phyloP scores from a whole-genome alignment of 148 eudicot genomes.

The Rhododendron griersonianum region DNA sequence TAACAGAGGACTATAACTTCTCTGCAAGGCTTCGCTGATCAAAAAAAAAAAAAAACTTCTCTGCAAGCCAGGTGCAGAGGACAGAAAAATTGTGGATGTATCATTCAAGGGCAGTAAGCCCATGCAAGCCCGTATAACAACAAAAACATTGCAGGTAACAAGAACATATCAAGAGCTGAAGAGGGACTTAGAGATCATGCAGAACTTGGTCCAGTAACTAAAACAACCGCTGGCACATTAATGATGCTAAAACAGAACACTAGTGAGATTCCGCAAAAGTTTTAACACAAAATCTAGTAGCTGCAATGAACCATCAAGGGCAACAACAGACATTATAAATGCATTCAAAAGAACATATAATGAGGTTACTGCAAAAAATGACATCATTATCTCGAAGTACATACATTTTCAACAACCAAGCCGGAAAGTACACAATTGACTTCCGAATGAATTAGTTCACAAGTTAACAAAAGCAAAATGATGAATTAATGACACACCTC shows the following conservation, averaged over 20 bases:
- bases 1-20: not conserved
- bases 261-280: not conserved
- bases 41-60: not conserved
- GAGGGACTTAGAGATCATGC: conserved; percentile 1
- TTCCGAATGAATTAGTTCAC: not conserved
- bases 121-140: not conserved
- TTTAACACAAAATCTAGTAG: not conserved
- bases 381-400: not conserved
- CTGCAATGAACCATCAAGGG: not conserved
- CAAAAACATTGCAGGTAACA: conserved; percentile 5
- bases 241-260: not conserved
- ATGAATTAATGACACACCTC: conserved; percentile 43
- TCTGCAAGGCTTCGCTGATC: too few relatives aligned
- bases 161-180: not conserved
- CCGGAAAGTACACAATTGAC: not conserved
- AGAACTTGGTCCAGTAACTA: not conserved
- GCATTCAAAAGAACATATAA: not conserved
- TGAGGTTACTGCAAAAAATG: not conserved
- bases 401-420: not conserved
- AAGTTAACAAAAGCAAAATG: not conserved
- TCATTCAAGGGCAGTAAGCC: not conserved
- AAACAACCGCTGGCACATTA: not conserved
- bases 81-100: not conserved
- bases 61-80: not conserved
- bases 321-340: not conserved